A percentile compares a stretch with the other conserved stretches of the same genome.
Conservation (phyloP, 139 green algal genomes). For the Micromonas commoda region DNA sequence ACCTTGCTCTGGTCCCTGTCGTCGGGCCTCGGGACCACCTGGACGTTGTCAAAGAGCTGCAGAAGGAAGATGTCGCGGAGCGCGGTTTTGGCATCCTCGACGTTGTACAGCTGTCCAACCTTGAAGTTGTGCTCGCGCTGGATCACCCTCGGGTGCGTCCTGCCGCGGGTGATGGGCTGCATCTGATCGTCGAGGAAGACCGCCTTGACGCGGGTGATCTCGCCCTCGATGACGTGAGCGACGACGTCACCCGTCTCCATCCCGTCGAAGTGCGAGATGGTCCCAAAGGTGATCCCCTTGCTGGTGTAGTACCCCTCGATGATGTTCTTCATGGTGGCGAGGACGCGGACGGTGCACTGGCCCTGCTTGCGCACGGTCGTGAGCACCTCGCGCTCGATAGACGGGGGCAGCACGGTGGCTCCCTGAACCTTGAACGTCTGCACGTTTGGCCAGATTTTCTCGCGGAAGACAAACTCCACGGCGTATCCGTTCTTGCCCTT, state of each 20-base stretch:
- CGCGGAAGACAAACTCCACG: conserved; percentile 55
- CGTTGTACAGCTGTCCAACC: conserved; percentile 63
- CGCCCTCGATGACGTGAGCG: conserved; percentile 57
- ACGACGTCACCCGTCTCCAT: conserved; percentile 63
- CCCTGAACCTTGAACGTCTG: conserved; percentile 49
- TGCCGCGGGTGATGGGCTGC: conserved; percentile 32
- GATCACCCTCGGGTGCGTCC: conserved; percentile 32
- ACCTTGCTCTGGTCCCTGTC: conserved; percentile 49
- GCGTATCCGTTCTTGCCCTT: conserved; percentile 37
- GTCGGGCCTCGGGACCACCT: conserved; percentile 57
- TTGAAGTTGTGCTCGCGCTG: conserved; percentile 28
- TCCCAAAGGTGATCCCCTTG: conserved; percentile 33
- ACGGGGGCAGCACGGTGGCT: conserved; percentile 41
- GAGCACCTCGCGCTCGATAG: conserved; percentile 39
- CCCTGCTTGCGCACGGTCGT: background rate
- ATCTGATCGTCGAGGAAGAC: conserved; percentile 54
- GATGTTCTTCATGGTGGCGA: conserved; percentile 45
- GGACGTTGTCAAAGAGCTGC: conserved; percentile 74
- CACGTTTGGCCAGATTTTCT: conserved; percentile 54
- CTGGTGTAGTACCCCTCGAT: conserved; percentile 65
- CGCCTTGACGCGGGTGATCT: conserved; percentile 43
- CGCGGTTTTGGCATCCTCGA: conserved; percentile 58
- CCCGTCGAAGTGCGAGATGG: conserved; percentile 62
- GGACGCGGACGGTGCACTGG: conserved; percentile 24
- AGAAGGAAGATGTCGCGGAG: conserved; percentile 67